Evolutionary conservation across 441 rosid species (phyloP), one percentile per base, ranked within the genome.

Genomic region (Arabidopsis lyrata): DNA sequence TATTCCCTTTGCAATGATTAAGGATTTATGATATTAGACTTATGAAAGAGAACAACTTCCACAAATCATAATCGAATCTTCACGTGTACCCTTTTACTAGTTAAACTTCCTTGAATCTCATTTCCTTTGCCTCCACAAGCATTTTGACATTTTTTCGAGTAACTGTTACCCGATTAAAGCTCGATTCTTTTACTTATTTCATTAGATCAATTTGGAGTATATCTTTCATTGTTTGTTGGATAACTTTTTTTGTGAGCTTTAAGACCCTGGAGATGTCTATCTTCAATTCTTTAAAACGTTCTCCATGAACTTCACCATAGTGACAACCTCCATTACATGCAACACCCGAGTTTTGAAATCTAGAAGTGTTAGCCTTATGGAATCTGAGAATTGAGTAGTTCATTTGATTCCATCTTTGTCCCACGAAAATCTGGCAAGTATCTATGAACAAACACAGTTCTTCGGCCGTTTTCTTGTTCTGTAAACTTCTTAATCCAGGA

Each of bases 181-280:
- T 22, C 24, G 24, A 22, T 22, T 22, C 24, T 22, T 22, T 22
- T 22, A 22, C 24, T 22, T 3, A 22, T 22, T 22, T 61, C 15
- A 38, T 60, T 61, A 39, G 53, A 5, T 61, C 42, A 60, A 9
- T 36, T 50, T 44, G 39, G 24, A n/a, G n/a, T 62, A 62, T n/a
- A 5, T 62, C 53, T 44, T 13, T 42, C 38, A 42, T 8, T 36
- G 13, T 24, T 42, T 50, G 41, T 39, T 5, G 6, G 22, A 27
- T 15, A 56, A n/a, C 41, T 5, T 29, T 58, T 58, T 36, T 4
- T 13, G 2, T 0, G 3, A 50, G 32, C 57, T 11, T 4, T 22
- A 9, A 5, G n/a, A 50, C n/a, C 56, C 8, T 12, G 32, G 3
- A 50, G 8, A 11, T 49, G 29, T 49, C 27, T 50, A 11, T 55